Evolutionary conservation across 352 stramenopile genomes (phyloP), one percentile per base, ranked within the genome.

Genomic region (Globisporangium lucens): DNA sequence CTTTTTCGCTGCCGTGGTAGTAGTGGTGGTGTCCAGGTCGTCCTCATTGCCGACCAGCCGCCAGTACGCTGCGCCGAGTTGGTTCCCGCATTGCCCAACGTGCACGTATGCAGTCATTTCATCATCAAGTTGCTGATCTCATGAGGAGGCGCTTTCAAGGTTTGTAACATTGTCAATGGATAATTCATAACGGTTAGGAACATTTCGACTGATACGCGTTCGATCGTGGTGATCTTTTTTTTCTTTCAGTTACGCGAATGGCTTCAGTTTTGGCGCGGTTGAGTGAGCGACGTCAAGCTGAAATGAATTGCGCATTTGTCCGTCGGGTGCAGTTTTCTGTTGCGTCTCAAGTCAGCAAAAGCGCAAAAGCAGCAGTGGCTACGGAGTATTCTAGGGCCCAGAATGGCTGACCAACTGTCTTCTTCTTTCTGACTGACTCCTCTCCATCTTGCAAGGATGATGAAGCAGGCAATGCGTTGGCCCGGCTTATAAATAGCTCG

Each of bases 71-170:
- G 78, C 84, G 47, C 83, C 83, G 46, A 94, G 67, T 62, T 94
- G 87, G 70, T 87, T 91, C 24, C 87, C 87, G 67, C 87, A 91
- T 63, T 94, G 87, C 35, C 87, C 87, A 27, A 94, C 74, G 24
- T 92, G 80, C n/a, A 94, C 56, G 15, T 75, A 68, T 1, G 88
- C 70, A 49, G 80, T 89, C 86, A 94, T 89, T 59, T 51, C 43
- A 51, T 51, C 17, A 20, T 51, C 15, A 22, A 2, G 41, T 5
- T 47, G 13, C 13, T 47, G 41, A n/a, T 47, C 41, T 47, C 41
- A 20, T 47, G 12, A 20, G 7, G 15, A 47, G 4, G 17, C 15
- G 41, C 41, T 49, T 20, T 22, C 41, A 49, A n/a, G 41, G 41
- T 51, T 51, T 51, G 43, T 51, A 51, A 51, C 43, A 51, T 22